Evolutionary conservation across 352 stramenopile genomes (phyloP).

Genomic region (Phytophthora podocarpi): DNA sequence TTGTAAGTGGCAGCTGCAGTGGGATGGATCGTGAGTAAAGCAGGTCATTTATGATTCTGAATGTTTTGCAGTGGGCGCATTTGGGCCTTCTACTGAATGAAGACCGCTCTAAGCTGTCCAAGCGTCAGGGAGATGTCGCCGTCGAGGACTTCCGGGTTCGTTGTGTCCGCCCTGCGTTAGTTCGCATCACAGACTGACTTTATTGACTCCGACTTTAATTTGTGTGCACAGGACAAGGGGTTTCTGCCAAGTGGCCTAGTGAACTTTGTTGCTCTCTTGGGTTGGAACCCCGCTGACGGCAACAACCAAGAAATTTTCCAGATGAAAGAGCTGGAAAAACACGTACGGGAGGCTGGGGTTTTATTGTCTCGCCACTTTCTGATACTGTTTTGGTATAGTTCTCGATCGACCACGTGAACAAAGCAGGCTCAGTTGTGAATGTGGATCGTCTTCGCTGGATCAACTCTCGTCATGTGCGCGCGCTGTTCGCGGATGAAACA

Average conservation of each 20-base stretch:
- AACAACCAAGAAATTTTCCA: conserved; percentile 98
- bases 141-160: conserved; percentile 96
- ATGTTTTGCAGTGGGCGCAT: conserved; percentile 76
- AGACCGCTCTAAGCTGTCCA: conserved; percentile 98
- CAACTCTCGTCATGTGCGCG: conserved; percentile 87
- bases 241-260: conserved; percentile 96
- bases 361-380: not conserved
- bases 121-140: conserved; percentile 97
- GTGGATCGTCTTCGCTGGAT: conserved; percentile 88
- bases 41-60: not conserved
- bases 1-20: conserved; percentile 34
- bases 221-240: conserved; percentile 84
- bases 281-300: conserved; percentile 95
- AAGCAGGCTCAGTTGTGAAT: conserved; percentile 89
- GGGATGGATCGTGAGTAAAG: not conserved
- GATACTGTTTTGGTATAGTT: conserved; percentile 48
- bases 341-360: conserved; percentile 34
- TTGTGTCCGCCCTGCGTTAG: conserved; percentile 3
- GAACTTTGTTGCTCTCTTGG: conserved; percentile 98
- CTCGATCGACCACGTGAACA: conserved; percentile 88
- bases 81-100: conserved; percentile 96
- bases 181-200: not conserved
- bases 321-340: conserved; percentile 88
- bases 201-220: not conserved
- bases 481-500: conserved; percentile 66